Percentiles rank a stretch among this genome's conserved stretches.
Evolutionary conservation across 2,329 filamentous ascomycete species (phyloP).

Genomic region (Colletotrichum sojae): DNA sequence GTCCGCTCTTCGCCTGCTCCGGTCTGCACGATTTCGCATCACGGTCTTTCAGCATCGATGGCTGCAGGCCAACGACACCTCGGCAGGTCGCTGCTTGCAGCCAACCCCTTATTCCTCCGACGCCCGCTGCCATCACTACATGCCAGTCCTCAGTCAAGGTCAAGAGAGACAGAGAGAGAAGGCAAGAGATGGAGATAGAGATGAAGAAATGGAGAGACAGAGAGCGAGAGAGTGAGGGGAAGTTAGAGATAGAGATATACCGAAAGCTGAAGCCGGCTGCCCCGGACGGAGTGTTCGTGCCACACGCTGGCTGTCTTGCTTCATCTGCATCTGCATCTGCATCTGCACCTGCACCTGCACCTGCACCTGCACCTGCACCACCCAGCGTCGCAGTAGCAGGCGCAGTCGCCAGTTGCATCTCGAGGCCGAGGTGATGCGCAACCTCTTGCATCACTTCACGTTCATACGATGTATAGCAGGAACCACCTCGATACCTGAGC

Average conservation of each 20-base stretch:
- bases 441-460: not conserved
- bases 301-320: not conserved
- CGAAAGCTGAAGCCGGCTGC: not conserved
- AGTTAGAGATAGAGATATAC: not conserved
- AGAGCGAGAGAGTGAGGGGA: not conserved
- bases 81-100: conserved; percentile 5
- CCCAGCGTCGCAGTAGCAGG: not conserved
- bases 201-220: too few relatives aligned
- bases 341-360: not conserved
- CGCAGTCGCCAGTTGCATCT: not conserved
- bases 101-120: not conserved
- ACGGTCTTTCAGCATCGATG: not conserved
- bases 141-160: too few relatives aligned
- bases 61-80: not conserved
- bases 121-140: not conserved
- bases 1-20: conserved; percentile 22
- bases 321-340: not conserved
- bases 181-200: not conserved
- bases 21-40: conserved; percentile 8
- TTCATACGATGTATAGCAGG: not conserved
- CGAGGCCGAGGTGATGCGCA: not conserved
- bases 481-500: conserved; percentile 13
- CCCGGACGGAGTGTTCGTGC: not conserved
- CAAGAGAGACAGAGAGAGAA: too few relatives aligned
- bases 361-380: not conserved